Base-by-base conservation (phyloP, 345 rosid species). In the Isatis tinctoria region DNA sequence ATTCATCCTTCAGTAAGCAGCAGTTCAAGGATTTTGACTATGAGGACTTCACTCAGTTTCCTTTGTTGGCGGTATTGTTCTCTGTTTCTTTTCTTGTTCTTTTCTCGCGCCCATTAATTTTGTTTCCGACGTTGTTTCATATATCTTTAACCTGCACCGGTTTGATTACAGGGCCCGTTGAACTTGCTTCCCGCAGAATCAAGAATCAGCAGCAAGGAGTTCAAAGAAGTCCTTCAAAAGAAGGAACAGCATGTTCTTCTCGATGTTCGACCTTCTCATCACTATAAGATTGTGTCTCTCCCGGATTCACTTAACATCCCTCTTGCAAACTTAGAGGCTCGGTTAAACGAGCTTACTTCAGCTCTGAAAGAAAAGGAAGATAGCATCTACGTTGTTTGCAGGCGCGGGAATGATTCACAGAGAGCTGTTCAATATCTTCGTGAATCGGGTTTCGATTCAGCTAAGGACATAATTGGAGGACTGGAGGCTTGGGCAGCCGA, bases 381-480 rank as follows among this genome's bases (percentile, higher is more conserved):
- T 36, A 80, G 72, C 69, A 47, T 94, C 5, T 94, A 85, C 17
- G 88, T 90, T 22, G 80, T 85, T 10, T 94, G 98, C 60, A 87
- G 97, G 80, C 90, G 97, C 26, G 97, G 98, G 62, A 94, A 94
- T 10, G 93, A 92, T 78, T 94, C 97, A 35, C 98, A 94, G 80
- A 88, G 91, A 69, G 98, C 97, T 12, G 97, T 94, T 49, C 79
- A 91, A 39, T 69, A 73, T 60, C 86, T 91, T 57, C 90, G 82
- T 37, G 83, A 81, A 12, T 61, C 67, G 36, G 99, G 99, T 54
- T 83, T 88, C 40, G 12, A 53, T 62, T 78, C 85, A 8, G 97
- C 93, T 11, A 90, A 70, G 74, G 97, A 92, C 73, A 86, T 95
- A 47, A 59, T 85, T 9, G 99, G 99, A 36, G 99, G 99, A 8